These are phyloP conservation scores for Fusarium circinatum DNA, from an alignment of 2,329 filamentous ascomycete genomes.

Conservation along the genomic window DNA sequence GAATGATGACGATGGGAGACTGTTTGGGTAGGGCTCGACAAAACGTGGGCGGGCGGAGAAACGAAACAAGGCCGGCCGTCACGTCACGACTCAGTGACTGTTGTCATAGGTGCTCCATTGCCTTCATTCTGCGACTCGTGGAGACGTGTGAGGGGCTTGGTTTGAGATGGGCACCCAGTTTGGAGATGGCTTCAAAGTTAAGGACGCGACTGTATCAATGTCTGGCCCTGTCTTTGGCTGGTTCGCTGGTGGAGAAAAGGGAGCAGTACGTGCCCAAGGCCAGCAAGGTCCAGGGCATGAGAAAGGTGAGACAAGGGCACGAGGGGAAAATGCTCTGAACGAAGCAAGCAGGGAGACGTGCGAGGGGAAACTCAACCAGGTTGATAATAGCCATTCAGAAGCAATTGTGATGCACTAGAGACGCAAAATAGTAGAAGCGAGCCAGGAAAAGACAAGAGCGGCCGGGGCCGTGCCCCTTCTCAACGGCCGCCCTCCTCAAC, in stretches of 20 bases:
- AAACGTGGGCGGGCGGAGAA: constrained; percentile 7
- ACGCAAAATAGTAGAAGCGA: constrained; percentile 32
- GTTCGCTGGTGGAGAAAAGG: constrained; percentile 38
- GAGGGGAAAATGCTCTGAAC: constrained; percentile 31
- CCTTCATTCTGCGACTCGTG: constrained; percentile 19
- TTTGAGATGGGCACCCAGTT: constrained; percentile 30
- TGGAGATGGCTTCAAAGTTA: constrained; percentile 42
- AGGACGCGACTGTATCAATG: constrained; percentile 38
- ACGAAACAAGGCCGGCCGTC: constrained; percentile 9
- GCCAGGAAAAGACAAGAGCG: constrained; percentile 40
- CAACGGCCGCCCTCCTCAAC: constrained; percentile 45
- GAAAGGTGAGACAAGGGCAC: constrained; percentile 38
- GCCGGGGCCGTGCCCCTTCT: constrained; percentile 44
- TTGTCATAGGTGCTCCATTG: not conserved
- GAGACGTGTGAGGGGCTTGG: constrained; percentile 21
- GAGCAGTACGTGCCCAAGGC: constrained; percentile 19
- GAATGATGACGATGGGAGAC: constrained; percentile 14
- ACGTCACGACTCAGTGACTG: constrained; percentile 31
- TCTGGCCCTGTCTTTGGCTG: constrained; percentile 42
- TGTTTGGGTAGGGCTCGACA: not conserved
- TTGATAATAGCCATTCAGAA: constrained; percentile 19
- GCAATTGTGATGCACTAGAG: constrained; percentile 28
- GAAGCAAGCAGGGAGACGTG: constrained; percentile 34
- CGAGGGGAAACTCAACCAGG: constrained; percentile 22
- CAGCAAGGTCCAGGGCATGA: constrained; percentile 28